Conservation (phyloP, 2,329 filamentous ascomycete genomes). For the Beauveria caledonica region DNA sequence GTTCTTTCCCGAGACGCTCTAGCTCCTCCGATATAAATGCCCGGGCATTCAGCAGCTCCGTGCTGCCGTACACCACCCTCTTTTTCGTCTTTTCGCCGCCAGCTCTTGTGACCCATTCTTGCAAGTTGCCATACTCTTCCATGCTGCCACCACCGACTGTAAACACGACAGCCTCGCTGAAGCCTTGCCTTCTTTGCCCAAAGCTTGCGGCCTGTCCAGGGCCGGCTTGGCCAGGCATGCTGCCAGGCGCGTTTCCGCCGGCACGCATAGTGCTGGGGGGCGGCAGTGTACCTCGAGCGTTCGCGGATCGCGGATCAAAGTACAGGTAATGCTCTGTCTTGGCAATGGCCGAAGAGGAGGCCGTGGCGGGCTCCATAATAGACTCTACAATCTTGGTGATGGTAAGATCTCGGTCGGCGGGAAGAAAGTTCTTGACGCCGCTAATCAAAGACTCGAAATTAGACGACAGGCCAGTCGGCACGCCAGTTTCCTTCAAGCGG, state of each 20-base stretch:
- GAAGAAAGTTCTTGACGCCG: conserved; percentile 97
- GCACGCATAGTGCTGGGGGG: conserved; percentile 57
- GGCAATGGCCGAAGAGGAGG: conserved; percentile 83
- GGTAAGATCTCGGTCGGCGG: conserved; percentile 88
- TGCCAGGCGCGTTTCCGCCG: conserved; percentile 36
- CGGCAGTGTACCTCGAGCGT: conserved; percentile 85
- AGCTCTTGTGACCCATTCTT: conserved; percentile 87
- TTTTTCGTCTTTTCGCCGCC: conserved; percentile 59
- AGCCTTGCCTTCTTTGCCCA: conserved; percentile 82
- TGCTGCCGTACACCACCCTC: conserved; percentile 90
- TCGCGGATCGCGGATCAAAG: conserved; percentile 90
- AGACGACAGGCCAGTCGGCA: conserved; percentile 57
- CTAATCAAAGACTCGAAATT: conserved; percentile 94
- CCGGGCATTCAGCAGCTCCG: conserved; percentile 64
- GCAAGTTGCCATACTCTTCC: conserved; percentile 96
- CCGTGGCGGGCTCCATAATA: conserved; percentile 90
- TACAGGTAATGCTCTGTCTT: conserved; percentile 97
- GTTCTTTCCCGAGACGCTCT: conserved; percentile 53
- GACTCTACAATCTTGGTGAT: conserved; percentile 97
- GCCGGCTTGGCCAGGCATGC: conserved; percentile 40
- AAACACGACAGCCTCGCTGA: conserved; percentile 87
- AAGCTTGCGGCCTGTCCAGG: conserved; percentile 74
- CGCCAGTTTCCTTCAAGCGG: conserved; percentile 81
- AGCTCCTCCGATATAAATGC: conserved; percentile 59
- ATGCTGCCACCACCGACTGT: conserved; percentile 94